Evolutionary conservation across 257 asterid genomes (phyloP).

Genomic region (Capsicum rhomboideum): DNA sequence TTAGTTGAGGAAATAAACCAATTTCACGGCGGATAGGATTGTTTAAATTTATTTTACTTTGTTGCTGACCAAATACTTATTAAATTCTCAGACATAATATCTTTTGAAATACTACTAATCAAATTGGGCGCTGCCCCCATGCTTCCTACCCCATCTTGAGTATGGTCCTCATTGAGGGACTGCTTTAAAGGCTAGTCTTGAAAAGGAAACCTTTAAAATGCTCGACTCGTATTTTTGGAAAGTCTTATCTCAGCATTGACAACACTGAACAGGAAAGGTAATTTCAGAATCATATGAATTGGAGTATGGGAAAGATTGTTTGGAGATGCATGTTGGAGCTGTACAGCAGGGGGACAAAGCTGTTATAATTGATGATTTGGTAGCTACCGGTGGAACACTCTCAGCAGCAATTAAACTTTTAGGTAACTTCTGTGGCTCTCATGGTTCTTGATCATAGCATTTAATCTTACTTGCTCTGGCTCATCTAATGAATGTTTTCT

Average conservation of each 20-base stretch:
- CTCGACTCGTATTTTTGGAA: neutral
- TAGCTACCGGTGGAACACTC: slow-evolving; percentile 84
- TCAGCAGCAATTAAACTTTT: slow-evolving; percentile 70
- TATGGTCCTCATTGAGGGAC: neutral
- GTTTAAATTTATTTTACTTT: neutral
- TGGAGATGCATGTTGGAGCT: slow-evolving; percentile 74
- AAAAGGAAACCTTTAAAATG: neutral
- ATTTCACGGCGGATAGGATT: neutral
- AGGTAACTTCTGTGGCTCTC: slow-evolving; percentile 26
- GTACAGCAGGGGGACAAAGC: slow-evolving; percentile 66
- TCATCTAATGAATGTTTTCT: neutral
- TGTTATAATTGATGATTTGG: slow-evolving; percentile 71
- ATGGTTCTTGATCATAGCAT: neutral
- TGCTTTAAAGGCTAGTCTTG: neutral
- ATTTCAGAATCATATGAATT: slow-evolving; percentile 59
- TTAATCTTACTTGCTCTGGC: neutral
- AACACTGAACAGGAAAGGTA: slow-evolving; percentile 37
- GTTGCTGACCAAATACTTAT: neutral
- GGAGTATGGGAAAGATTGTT: slow-evolving; percentile 72
- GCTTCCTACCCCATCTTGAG: neutral
- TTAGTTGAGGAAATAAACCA: neutral
- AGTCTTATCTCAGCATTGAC: neutral
- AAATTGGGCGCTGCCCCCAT: neutral
- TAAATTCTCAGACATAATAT: neutral
- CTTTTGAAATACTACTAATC: neutral